Percentiles rank a stretch among this genome's conserved stretches.
phyloP scores from a whole-genome alignment of 2,329 filamentous ascomycete genomes.

The Aspergillus hiratsukae region DNA sequence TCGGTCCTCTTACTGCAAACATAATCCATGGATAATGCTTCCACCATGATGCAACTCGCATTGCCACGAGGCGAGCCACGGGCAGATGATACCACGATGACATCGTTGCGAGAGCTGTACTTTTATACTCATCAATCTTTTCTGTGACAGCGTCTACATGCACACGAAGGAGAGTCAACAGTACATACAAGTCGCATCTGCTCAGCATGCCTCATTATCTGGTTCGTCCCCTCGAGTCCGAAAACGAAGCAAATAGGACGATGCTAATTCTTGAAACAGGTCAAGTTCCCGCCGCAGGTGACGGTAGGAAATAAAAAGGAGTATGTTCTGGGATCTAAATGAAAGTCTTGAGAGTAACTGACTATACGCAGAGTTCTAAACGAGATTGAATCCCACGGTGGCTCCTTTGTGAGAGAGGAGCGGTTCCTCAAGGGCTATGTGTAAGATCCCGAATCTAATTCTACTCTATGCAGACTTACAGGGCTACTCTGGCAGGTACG shows the following conservation, averaged over 20 bases:
- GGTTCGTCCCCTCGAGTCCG: background rate
- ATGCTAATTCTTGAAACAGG: background rate
- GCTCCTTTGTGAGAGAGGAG: background rate
- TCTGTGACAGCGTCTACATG: slow-evolving; percentile 48
- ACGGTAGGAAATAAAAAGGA: background rate
- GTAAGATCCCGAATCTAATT: background rate
- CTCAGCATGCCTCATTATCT: background rate
- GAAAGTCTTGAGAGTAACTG: background rate
- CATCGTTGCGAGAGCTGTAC: background rate
- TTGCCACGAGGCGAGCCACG: background rate
- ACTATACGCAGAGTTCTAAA: background rate
- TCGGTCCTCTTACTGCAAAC: too few relatives aligned
- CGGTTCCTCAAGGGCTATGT: background rate
- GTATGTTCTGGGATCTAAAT: background rate
- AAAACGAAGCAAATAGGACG: background rate
- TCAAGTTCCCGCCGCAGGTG: background rate
- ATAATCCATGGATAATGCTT: background rate
- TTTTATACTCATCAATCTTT: background rate
- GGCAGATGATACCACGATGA: background rate
- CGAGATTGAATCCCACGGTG: background rate
- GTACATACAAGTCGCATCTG: background rate
- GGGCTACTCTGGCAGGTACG: background rate
- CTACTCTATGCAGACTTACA: background rate
- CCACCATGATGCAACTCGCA: background rate
- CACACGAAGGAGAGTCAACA: slow-evolving; percentile 36